A percentile compares a stretch with the other conserved stretches of the same genome.
Conservation (phyloP, 2,329 filamentous ascomycete genomes). For the Coleophoma eucalyptorum region DNA sequence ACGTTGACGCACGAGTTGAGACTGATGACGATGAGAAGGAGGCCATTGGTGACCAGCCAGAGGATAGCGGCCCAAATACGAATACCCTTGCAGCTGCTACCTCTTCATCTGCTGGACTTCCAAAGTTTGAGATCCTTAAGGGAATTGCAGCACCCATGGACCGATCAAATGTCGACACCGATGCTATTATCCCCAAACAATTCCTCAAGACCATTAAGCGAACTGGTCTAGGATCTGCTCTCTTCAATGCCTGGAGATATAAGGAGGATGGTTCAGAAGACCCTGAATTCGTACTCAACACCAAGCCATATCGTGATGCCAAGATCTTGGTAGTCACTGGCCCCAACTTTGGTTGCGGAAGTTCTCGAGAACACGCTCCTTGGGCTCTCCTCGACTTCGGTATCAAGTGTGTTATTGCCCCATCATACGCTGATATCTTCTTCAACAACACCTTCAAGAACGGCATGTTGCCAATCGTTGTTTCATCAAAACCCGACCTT, state of each 20-base stretch:
- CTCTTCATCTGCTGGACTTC: slow-evolving; percentile 59
- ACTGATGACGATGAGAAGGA: slow-evolving; percentile 50
- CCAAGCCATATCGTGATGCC: slow-evolving; percentile 75
- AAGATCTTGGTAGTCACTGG: slow-evolving; percentile 93
- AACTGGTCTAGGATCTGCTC: slow-evolving; percentile 81
- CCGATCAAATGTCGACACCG: slow-evolving; percentile 91
- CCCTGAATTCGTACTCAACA: slow-evolving; percentile 82
- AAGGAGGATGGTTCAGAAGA: slow-evolving; percentile 71
- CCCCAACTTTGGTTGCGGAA: slow-evolving; percentile 92
- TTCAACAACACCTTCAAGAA: slow-evolving; percentile 99
- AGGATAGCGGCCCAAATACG: slow-evolving; percentile 61
- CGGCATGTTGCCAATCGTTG: slow-evolving; percentile 87
- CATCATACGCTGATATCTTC: slow-evolving; percentile 91
- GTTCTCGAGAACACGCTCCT: slow-evolving; percentile 89
- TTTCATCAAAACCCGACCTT: slow-evolving; percentile 64
- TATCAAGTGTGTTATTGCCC: slow-evolving; percentile 89
- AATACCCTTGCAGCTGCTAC: slow-evolving; percentile 49
- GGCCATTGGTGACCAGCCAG: slow-evolving; percentile 51
- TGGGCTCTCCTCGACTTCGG: slow-evolving; percentile 97
- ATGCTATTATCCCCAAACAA: slow-evolving; percentile 98
- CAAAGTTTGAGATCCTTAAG: slow-evolving; percentile 79
- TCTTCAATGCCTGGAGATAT: slow-evolving; percentile 84
- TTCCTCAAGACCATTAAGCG: slow-evolving; percentile 99
- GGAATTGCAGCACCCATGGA: slow-evolving; percentile 87
- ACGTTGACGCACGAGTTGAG: slow-evolving; percentile 49